Evolutionary conservation across 2,329 filamentous ascomycete genomes (phyloP), one percentile per base, ranked within the genome.

Genomic region (Ophiocordyceps polyrhachis-furcata): DNA sequence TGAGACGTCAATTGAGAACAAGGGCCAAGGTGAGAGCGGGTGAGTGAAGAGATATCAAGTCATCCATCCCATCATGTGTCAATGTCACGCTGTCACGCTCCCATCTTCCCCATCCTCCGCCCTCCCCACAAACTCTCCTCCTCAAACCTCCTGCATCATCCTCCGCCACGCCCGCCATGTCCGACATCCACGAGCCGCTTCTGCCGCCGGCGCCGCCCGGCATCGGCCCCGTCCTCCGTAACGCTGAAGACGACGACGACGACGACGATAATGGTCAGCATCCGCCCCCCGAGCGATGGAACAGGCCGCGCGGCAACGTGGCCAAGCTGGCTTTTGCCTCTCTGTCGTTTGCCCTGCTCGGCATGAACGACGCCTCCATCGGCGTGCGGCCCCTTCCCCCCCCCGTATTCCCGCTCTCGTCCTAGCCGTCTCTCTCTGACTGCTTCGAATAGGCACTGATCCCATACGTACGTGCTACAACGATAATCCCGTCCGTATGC

Each of bases 351-450:
- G 62, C 74, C 2, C 64, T 79, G 40, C 70, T 76, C 48, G 77
- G 77, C 0, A 68, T 74, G 59, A 80, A 79, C 48, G 77, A 81
- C 56, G 76, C 70, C 3, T 69, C 73, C 15, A 70, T 74, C 44
- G 74, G 75, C 44, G 72, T 73, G 63, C 46, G 65, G 7, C 28
- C 3, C n/a, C n/a, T n/a, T n/a, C n/a, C n/a, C n/a, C n/a, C 12
- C 4, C 20, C 13, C 13, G 3, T 14, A 8, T n/a, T n/a, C n/a
- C 12, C 21, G 17, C 40, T 12, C 4, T 41, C 25, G 11, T n/a
- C 20, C 3, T 19, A 12, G 4, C 40, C 17, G 17, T 25, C 9
- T 15, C 40, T 12, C 4, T 9, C 37, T 28, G 6, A 35, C 47
- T 50, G 38, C 2, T n/a, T n/a, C 6, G 23, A 15, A 15, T 28